phyloP scores from a whole-genome alignment of 2,329 filamentous ascomycete genomes.

The Bimuria novae-zelandiae region DNA sequence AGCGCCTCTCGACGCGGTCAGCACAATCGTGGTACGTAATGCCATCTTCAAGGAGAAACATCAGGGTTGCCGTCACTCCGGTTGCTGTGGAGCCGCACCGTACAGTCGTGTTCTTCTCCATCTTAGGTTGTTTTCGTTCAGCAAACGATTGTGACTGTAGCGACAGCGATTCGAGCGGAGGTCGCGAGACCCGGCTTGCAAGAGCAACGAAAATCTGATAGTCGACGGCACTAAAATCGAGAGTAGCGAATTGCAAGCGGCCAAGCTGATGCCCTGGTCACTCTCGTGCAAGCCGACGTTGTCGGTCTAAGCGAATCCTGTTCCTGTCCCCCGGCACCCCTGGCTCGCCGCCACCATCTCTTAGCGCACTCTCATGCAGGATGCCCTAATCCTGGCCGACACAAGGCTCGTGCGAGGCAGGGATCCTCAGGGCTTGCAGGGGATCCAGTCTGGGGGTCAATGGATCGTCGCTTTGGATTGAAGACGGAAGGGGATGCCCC shows the following conservation, averaged over 20 bases:
- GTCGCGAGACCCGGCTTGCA: not conserved
- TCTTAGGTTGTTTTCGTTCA: too few species aligned
- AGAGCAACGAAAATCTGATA: not conserved
- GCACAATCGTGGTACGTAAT: slow-evolving; percentile 6
- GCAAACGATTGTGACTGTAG: too few species aligned
- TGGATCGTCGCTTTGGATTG: slow-evolving; percentile 34
- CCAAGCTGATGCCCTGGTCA: slow-evolving; percentile 6
- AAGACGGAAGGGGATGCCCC: slow-evolving; percentile 32
- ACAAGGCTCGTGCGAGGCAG: slow-evolving; percentile 25
- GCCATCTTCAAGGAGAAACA: not conserved
- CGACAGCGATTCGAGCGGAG: not conserved
- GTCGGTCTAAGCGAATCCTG: slow-evolving; percentile 28
- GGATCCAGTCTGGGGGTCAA: slow-evolving; percentile 25
- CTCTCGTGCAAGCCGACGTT: slow-evolving; percentile 17
- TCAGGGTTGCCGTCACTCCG: not conserved
- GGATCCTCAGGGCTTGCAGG: slow-evolving; percentile 30
- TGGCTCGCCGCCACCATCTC: slow-evolving; percentile 26
- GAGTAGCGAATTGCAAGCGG: slow-evolving; percentile 23
- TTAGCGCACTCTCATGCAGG: slow-evolving; percentile 25
- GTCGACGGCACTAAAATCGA: slow-evolving; percentile 8
- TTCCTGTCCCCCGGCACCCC: slow-evolving; percentile 34
- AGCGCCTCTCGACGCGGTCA: too few species aligned
- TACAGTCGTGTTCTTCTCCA: too few species aligned
- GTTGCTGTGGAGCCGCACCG: not conserved
- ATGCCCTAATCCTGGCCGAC: slow-evolving; percentile 27